Conservation (phyloP, 345 rosid genomes). For the Gossypioides kirkii region DNA sequence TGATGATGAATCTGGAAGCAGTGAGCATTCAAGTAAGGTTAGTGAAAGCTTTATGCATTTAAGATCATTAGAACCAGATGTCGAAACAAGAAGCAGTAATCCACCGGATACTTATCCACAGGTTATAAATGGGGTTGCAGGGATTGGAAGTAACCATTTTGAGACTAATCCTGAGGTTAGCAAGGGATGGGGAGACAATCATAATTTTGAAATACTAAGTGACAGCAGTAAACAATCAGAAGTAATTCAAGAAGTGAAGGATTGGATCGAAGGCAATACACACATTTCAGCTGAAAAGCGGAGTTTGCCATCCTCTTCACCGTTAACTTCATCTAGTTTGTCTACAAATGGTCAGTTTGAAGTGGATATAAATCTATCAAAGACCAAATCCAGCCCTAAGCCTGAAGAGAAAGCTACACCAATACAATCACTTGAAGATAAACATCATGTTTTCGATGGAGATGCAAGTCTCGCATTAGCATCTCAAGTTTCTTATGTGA, state of each 20-base stretch:
- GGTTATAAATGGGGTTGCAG: conserved; percentile 5
- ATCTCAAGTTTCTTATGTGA: conserved; percentile 38
- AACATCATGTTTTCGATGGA: conserved; percentile 6
- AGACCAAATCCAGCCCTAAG: conserved; percentile 1
- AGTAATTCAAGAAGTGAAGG: conserved; percentile 4
- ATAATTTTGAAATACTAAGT: background rate
- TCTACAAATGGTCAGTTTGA: conserved; percentile 32
- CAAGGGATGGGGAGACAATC: conserved; percentile 13
- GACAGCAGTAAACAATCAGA: conserved; percentile 9
- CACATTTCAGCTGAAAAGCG: background rate
- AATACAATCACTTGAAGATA: conserved; percentile 22
- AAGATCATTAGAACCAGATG: background rate
- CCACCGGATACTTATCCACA: conserved; percentile 4
- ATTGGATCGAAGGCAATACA: too few relatives aligned
- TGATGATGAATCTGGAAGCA: conserved; percentile 10
- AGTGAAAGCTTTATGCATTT: background rate
- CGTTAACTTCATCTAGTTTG: conserved; percentile 29
- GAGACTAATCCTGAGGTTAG: conserved; percentile 14
- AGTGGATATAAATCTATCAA: conserved; percentile 2
- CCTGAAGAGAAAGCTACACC: conserved; percentile 9
- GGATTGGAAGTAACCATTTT: conserved; percentile 10
- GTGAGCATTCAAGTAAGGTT: background rate
- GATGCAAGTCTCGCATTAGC: conserved; percentile 16
- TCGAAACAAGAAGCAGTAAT: conserved; percentile 5
- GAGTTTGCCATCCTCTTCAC: conserved; percentile 28